A percentile compares a stretch with the other conserved stretches of the same genome.
Conservation (phyloP, 2,329 filamentous ascomycete species). For the Pseudogymnoascus sp. region DNA sequence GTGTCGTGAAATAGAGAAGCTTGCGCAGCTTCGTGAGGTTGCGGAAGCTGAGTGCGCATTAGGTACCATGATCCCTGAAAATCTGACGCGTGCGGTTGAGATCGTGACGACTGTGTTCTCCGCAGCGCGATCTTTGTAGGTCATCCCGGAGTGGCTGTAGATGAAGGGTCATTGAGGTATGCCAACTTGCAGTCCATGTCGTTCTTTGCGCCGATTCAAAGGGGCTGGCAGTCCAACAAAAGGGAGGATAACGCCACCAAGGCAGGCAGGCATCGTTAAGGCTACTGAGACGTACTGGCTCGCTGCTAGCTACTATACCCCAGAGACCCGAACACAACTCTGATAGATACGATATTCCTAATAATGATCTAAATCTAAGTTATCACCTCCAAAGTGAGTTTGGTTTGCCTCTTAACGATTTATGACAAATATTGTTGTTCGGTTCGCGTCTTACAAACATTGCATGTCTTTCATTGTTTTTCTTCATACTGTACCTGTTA, state of each 20-base stretch:
- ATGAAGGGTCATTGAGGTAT: slow-evolving; percentile 16
- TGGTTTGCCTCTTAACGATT: slow-evolving; percentile 26
- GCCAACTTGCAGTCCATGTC: slow-evolving; percentile 14
- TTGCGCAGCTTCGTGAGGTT: slow-evolving; percentile 13
- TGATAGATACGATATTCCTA: slow-evolving; percentile 19
- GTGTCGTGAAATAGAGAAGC: slow-evolving; percentile 15
- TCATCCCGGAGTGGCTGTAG: slow-evolving; percentile 13
- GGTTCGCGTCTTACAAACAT: slow-evolving; percentile 24
- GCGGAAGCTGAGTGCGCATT: slow-evolving; percentile 12
- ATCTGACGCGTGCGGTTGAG: slow-evolving; percentile 21
- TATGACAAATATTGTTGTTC: slow-evolving; percentile 27
- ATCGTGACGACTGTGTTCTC: slow-evolving; percentile 18
- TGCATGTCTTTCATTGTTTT: slow-evolving; percentile 19
- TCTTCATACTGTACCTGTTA: slow-evolving; percentile 9
- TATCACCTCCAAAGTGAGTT: slow-evolving; percentile 21
- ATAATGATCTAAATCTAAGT: slow-evolving; percentile 9
- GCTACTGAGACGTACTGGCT: slow-evolving; percentile 18
- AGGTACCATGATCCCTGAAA: slow-evolving; percentile 15
- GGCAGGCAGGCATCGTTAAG: slow-evolving; percentile 20
- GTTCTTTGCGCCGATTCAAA: slow-evolving; percentile 23
- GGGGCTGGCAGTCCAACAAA: slow-evolving; percentile 22
- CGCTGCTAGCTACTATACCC: slow-evolving; percentile 21
- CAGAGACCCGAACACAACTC: slow-evolving; percentile 22
- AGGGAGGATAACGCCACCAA: slow-evolving; percentile 23
- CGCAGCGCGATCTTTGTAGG: background rate